Percentiles rank a stretch among this genome's conserved stretches.
Evolutionary conservation across 306 rosid genomes (phyloP).

Genomic region (Sphenostylis stenocarpa): DNA sequence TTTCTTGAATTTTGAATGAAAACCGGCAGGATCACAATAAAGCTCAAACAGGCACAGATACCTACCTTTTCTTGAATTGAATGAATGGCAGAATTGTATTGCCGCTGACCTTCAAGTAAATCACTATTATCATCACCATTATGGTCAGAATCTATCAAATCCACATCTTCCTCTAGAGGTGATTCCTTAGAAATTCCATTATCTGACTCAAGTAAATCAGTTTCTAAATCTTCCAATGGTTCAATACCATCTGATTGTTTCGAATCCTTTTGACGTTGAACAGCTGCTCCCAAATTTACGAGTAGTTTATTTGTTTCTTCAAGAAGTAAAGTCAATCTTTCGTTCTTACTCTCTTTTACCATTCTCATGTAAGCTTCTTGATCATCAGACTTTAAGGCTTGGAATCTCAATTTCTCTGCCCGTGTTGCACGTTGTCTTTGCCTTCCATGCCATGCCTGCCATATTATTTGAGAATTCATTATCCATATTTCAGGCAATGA

Average conservation of each 20-base stretch:
- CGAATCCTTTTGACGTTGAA: slow-evolving; percentile 85
- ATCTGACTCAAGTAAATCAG: slow-evolving; percentile 62
- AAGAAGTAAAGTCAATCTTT: slow-evolving; percentile 77
- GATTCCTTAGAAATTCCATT: slow-evolving; percentile 54
- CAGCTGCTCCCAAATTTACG: slow-evolving; percentile 93
- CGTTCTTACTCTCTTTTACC: slow-evolving; percentile 96
- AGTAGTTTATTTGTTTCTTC: slow-evolving; percentile 95
- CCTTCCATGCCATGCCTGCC: slow-evolving; percentile 91
- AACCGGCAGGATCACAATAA: not conserved
- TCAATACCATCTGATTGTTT: slow-evolving; percentile 71
- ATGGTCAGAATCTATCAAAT: slow-evolving; percentile 60
- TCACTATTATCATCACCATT: slow-evolving; percentile 67
- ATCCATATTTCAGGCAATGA: slow-evolving; percentile 5
- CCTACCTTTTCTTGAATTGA: slow-evolving; percentile 87
- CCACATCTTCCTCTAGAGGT: slow-evolving; percentile 63
- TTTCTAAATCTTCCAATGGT: slow-evolving; percentile 65
- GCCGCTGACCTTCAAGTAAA: slow-evolving; percentile 95
- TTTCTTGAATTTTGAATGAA: slow-evolving; percentile 14
- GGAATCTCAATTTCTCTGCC: slow-evolving; percentile 91
- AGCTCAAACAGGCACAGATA: not conserved
- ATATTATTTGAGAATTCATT: slow-evolving; percentile 25
- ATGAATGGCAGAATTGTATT: slow-evolving; percentile 91
- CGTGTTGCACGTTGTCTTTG: slow-evolving; percentile 92
- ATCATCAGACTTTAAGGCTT: slow-evolving; percentile 91
- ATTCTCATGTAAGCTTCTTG: slow-evolving; percentile 97